Conservation (phyloP, 768 basidiomycete genomes). For the Coprinopsis sp. region DNA sequence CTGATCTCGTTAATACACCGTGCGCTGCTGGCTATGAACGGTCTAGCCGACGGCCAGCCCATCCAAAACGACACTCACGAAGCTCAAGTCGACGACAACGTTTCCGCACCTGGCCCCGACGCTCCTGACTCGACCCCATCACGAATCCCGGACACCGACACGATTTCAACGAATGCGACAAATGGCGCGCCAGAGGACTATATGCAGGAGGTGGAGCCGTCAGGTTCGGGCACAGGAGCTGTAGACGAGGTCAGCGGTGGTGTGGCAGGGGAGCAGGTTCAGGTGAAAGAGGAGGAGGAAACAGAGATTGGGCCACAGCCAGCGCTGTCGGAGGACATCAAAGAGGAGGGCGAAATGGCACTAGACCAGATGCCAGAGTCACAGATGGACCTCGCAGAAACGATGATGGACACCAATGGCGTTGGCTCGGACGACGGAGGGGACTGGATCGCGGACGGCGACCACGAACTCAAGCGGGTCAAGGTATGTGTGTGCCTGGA, state of each 20-base stretch:
- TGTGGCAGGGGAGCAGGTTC: constrained; percentile 12
- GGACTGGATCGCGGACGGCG: constrained; percentile 59
- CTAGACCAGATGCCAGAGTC: constrained; percentile 33
- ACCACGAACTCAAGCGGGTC: constrained; percentile 81
- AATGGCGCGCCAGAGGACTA: background rate
- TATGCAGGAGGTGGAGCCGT: constrained; percentile 1
- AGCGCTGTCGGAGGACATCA: constrained; percentile 26
- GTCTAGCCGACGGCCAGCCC: constrained; percentile 10
- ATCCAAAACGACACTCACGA: background rate
- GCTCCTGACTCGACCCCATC: constrained; percentile 21
- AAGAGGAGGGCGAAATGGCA: constrained; percentile 31
- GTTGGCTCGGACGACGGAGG: constrained; percentile 50
- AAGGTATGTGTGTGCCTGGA: constrained; percentile 47
- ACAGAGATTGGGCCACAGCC: constrained; percentile 17
- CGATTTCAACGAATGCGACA: constrained; percentile 7
- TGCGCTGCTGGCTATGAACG: constrained; percentile 10
- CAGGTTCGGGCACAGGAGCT: background rate
- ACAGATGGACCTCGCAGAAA: constrained; percentile 40
- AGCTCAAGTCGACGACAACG: background rate
- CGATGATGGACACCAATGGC: constrained; percentile 29
- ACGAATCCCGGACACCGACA: constrained; percentile 4
- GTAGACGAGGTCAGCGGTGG: background rate
- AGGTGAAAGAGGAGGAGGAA: constrained; percentile 15
- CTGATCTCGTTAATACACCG: constrained; percentile 21
- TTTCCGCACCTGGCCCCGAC: constrained; percentile 25